Conservation (phyloP, 768 basidiomycete genomes). For the Agaricus blazei region DNA sequence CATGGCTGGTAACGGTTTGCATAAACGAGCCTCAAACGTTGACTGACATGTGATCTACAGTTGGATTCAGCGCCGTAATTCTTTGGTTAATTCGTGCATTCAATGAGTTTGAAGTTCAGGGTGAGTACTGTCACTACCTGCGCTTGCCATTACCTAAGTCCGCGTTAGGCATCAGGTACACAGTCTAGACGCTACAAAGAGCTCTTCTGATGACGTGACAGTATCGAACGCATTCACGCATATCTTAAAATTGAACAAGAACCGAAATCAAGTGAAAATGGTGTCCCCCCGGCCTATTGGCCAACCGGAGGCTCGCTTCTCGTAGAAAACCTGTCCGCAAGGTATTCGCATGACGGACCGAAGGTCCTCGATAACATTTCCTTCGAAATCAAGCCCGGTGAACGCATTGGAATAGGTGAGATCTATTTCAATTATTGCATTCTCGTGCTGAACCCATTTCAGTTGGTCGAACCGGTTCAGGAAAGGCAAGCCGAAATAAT, state of each 20-base stretch:
- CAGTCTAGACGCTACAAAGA: background rate
- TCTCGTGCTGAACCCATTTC: background rate
- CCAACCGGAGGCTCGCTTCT: slow-evolving; percentile 47
- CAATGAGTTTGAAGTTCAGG: slow-evolving; percentile 45
- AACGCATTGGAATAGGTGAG: slow-evolving; percentile 44
- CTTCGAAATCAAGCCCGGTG: slow-evolving; percentile 51
- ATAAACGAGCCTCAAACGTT: no score
- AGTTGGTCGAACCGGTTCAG: slow-evolving; percentile 22
- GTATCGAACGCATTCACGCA: slow-evolving; percentile 15
- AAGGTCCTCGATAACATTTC: slow-evolving; percentile 42
- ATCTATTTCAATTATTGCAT: background rate
- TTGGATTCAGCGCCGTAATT: slow-evolving; percentile 55
- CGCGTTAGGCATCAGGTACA: background rate
- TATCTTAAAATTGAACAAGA: slow-evolving; percentile 16
- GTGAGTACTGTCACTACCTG: slow-evolving; percentile 16
- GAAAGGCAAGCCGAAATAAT: slow-evolving; percentile 13
- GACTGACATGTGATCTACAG: background rate
- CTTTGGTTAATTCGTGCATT: slow-evolving; percentile 41
- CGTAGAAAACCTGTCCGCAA: slow-evolving; percentile 47
- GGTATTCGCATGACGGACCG: slow-evolving; percentile 42
- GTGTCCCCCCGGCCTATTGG: slow-evolving; percentile 52
- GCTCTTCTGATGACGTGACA: background rate
- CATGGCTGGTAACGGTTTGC: slow-evolving; percentile 30
- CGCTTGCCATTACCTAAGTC: no score
- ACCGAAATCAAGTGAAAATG: slow-evolving; percentile 8